Evolutionary conservation across 2,329 filamentous ascomycete species (phyloP).

Genomic region (Myotisia sp.): DNA sequence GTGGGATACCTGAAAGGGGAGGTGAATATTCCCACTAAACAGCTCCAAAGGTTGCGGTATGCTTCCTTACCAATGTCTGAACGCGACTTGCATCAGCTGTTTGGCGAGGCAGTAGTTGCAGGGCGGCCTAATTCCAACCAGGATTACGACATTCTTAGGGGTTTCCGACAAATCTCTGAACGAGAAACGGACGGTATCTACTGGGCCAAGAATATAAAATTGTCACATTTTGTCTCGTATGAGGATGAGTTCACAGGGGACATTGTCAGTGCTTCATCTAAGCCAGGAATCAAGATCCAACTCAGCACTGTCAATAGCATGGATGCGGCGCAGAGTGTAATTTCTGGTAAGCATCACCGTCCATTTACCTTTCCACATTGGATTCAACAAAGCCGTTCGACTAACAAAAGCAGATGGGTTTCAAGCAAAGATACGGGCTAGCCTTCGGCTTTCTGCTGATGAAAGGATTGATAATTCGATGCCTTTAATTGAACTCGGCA

Average conservation of each 20-base stretch:
- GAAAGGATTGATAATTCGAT: conserved; percentile 9
- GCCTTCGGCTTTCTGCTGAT: conserved; percentile 12
- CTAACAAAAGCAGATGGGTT: no score
- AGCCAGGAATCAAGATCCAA: no score
- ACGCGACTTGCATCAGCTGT: conserved; percentile 38
- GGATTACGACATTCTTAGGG: not conserved
- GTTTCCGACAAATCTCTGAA: not conserved
- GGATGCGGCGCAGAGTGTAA: no score
- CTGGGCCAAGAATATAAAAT: not conserved
- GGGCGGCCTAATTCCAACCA: conserved; percentile 21
- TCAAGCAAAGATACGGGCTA: no score
- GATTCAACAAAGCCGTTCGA: no score
- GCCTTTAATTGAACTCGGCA: conserved; percentile 7
- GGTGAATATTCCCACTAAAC: not conserved
- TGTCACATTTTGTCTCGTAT: conserved; percentile 1
- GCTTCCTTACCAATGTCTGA: conserved; percentile 24
- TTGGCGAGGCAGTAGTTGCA: conserved; percentile 37
- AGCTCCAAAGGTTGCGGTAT: not conserved
- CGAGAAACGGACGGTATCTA: not conserved
- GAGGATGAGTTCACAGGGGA: conserved; percentile 19
- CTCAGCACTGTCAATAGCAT: no score
- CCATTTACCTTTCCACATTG: no score
- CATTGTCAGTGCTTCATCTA: no score
- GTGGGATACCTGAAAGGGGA: conserved; percentile 9
- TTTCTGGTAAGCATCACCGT: no score